Evolutionary conservation across 192 early-diverging fungal genomes (phyloP).

Genomic region (Linnemannia schmuckeri): DNA sequence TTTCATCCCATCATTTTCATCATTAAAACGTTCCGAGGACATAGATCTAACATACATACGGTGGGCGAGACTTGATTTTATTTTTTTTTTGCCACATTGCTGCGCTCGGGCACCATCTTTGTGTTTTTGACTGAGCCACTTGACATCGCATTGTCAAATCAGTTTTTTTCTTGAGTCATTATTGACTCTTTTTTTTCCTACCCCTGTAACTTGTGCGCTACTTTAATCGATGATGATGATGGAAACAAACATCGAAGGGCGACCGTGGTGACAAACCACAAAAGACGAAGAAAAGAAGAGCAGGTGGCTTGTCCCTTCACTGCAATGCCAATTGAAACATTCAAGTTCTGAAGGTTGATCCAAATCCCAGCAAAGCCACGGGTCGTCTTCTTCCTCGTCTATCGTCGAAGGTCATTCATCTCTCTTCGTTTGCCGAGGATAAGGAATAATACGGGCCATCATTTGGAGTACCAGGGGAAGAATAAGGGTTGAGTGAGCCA

Average conservation of each 20-base stretch:
- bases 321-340: background rate
- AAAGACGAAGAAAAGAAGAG: background rate
- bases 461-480: background rate
- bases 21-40: background rate
- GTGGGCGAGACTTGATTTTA: too few species aligned
- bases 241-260: background rate
- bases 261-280: background rate
- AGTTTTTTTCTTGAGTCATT: too few species aligned
- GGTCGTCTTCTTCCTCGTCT: background rate
- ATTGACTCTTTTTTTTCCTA: too few species aligned
- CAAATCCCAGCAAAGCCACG: background rate
- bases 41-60: too few species aligned
- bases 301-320: background rate
- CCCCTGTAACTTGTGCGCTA: too few species aligned
- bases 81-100: too few species aligned
- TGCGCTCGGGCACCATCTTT: too few species aligned
- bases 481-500: too few species aligned
- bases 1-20: background rate
- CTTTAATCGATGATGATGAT: too few species aligned
- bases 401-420: background rate
- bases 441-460: background rate
- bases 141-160: too few species aligned
- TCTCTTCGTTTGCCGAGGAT: background rate
- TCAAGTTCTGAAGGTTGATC: background rate
- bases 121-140: too few species aligned